Conservation (phyloP, 208 protist species). For the Leishmania mexicana region DNA sequence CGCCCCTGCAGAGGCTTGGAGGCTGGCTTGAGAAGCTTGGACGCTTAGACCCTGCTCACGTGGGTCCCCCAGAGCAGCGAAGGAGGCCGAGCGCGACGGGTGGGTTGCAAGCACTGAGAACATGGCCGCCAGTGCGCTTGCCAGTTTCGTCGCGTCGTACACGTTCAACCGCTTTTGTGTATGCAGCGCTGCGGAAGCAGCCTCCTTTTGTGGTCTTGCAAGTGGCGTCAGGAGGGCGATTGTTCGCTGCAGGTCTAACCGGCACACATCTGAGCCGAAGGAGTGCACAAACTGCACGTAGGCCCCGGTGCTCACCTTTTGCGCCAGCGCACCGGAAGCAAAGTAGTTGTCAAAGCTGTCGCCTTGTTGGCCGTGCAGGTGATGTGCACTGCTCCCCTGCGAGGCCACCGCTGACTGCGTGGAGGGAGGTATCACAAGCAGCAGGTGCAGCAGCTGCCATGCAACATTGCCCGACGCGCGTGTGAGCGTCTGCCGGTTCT, state of each 20-base stretch:
- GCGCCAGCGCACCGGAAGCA: not conserved
- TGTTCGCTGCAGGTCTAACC: not conserved
- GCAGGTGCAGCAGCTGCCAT: conserved; percentile 35
- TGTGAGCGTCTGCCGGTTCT: not conserved
- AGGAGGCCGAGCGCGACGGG: not conserved
- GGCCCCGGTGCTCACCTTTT: conserved; percentile 8
- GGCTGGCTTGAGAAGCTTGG: not conserved
- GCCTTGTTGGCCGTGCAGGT: not conserved
- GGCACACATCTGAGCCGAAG: conserved; percentile 7
- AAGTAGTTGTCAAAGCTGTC: conserved; percentile 8
- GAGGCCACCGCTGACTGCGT: not conserved
- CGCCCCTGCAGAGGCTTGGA: not conserved
- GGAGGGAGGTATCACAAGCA: conserved; percentile 16
- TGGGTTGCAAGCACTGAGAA: conserved; percentile 2
- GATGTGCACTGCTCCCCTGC: not conserved
- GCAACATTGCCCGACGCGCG: conserved; percentile 19
- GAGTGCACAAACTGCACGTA: conserved; percentile 26
- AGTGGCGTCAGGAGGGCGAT: conserved; percentile 8
- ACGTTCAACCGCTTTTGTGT: conserved; percentile 12
- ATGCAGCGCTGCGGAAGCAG: too few relatives aligned
- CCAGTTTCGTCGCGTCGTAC: conserved; percentile 22
- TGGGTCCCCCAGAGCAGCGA: not conserved
- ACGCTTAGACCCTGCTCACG: not conserved
- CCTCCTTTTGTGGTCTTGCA: not conserved
- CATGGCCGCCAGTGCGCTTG: conserved; percentile 11